These are phyloP conservation scores for Sclerotinia glacialis DNA, from an alignment of 2,329 filamentous ascomycete species.

Conservation along the genomic window DNA sequence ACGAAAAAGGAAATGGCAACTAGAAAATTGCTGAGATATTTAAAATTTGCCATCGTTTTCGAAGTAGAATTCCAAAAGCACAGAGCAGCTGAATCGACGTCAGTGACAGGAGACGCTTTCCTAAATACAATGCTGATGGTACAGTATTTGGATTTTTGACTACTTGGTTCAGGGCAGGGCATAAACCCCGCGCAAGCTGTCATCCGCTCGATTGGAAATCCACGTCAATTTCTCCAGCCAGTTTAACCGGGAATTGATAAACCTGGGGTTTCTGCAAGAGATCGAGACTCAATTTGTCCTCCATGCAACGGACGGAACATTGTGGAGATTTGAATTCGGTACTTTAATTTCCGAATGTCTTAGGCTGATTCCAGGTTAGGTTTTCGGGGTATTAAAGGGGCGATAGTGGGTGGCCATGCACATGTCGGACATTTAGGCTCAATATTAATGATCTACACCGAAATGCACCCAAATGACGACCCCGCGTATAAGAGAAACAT, in stretches of 20 bases:
- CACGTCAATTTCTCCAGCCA: background rate
- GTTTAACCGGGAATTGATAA: background rate
- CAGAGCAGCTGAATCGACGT: background rate
- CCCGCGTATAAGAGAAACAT: background rate
- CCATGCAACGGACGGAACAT: background rate
- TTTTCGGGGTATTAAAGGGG: constrained; percentile 2
- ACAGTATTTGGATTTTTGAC: background rate
- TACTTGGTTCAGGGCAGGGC: background rate
- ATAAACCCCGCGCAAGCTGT: too few species aligned
- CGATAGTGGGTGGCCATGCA: background rate
- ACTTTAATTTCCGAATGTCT: background rate
- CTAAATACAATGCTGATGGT: background rate
- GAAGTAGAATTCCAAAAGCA: background rate
- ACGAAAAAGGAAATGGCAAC: background rate
- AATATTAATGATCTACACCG: background rate
- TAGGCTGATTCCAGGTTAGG: background rate
- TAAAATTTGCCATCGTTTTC: background rate
- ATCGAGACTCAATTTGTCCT: background rate
- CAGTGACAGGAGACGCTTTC: too few species aligned
- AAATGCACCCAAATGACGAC: background rate
- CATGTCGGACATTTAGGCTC: background rate
- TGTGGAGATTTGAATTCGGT: background rate
- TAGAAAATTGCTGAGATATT: background rate
- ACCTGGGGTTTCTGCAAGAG: background rate
- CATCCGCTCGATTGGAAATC: background rate